Conservation (phyloP, 805 yeast species). For the Torulaspora microellipsoides region DNA sequence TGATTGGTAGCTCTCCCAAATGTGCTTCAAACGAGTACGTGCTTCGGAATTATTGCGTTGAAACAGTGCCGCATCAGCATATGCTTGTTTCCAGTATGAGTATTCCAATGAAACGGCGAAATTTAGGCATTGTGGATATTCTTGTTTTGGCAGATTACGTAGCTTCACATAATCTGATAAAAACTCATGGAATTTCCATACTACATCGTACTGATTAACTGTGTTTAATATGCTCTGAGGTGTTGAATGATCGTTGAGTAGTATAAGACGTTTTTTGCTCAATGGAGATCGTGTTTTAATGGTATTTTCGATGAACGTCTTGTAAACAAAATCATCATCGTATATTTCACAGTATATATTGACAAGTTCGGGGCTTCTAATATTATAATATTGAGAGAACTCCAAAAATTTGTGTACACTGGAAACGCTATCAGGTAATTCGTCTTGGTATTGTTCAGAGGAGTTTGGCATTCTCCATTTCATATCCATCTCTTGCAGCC, state of each 20-base stretch:
- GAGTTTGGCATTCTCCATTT: constrained; percentile 21
- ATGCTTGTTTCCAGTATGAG: constrained; percentile 12
- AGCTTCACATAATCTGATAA: constrained; percentile 33
- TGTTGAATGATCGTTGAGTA: constrained; percentile 18
- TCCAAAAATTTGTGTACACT: constrained; percentile 24
- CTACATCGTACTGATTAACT: constrained; percentile 38
- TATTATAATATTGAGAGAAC: constrained; percentile 21
- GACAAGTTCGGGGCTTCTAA: constrained; percentile 22
- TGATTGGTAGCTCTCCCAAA: constrained; percentile 28
- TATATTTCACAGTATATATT: constrained; percentile 23
- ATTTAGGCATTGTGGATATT: constrained; percentile 9
- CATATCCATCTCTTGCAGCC: constrained; percentile 29
- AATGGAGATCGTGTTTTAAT: constrained; percentile 24
- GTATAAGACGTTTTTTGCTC: constrained; percentile 16
- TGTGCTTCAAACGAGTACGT: constrained; percentile 16
- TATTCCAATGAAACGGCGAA: constrained; percentile 18
- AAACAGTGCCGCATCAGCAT: constrained; percentile 12
- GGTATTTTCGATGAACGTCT: constrained; percentile 27
- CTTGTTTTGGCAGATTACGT: constrained; percentile 31
- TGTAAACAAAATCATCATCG: constrained; percentile 28
- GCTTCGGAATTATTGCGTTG: constrained; percentile 24
- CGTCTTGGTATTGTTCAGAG: constrained; percentile 4
- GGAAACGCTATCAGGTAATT: constrained; percentile 20
- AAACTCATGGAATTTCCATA: constrained; percentile 42
- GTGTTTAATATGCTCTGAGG: constrained; percentile 29